A percentile compares a stretch with the other conserved stretches of the same genome.
Conservation (phyloP, 2,329 filamentous ascomycete genomes). For the Ampelomyces quisqualis region DNA sequence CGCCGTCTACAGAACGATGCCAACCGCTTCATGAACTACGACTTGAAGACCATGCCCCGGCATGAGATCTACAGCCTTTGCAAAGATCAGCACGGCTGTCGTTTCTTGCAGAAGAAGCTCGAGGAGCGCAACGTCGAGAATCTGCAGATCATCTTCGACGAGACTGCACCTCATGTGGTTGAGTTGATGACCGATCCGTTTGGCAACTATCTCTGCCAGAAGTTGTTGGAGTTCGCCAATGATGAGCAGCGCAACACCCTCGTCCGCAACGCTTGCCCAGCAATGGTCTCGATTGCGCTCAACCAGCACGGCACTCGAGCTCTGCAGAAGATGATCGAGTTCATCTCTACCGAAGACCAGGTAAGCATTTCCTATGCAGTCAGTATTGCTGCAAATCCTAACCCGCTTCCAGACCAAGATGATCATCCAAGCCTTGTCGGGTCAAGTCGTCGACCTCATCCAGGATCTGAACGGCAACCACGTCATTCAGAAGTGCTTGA, state of each 20-base stretch:
- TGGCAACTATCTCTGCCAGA: constrained; percentile 98
- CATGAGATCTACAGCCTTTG: constrained; percentile 87
- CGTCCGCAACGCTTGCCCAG: constrained; percentile 82
- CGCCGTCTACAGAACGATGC: constrained; percentile 68
- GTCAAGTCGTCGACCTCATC: constrained; percentile 88
- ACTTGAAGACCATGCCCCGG: constrained; percentile 70
- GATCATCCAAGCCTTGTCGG: constrained; percentile 80
- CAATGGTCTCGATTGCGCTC: constrained; percentile 89
- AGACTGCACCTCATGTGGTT: constrained; percentile 90
- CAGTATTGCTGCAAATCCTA: constrained; percentile 7
- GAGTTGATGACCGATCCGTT: constrained; percentile 99
- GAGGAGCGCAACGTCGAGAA: constrained; percentile 84
- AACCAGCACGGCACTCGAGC: constrained; percentile 97
- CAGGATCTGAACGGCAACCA: constrained; percentile 98
- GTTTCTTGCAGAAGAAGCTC: constrained; percentile 94
- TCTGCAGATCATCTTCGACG: constrained; percentile 88
- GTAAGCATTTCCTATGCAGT: constrained; percentile 23
- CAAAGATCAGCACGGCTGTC: constrained; percentile 97
- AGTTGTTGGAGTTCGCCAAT: constrained; percentile 91
- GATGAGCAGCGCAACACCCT: constrained; percentile 92
- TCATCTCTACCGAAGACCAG: constrained; percentile 81
- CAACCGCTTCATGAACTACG: constrained; percentile 79
- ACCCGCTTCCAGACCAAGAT: constrained; percentile 60
- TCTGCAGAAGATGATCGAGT: constrained; percentile 99
- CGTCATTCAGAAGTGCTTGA: constrained; percentile 98